Base-by-base conservation (phyloP, 768 basidiomycete genomes). In the Cantharellus anzutake region DNA sequence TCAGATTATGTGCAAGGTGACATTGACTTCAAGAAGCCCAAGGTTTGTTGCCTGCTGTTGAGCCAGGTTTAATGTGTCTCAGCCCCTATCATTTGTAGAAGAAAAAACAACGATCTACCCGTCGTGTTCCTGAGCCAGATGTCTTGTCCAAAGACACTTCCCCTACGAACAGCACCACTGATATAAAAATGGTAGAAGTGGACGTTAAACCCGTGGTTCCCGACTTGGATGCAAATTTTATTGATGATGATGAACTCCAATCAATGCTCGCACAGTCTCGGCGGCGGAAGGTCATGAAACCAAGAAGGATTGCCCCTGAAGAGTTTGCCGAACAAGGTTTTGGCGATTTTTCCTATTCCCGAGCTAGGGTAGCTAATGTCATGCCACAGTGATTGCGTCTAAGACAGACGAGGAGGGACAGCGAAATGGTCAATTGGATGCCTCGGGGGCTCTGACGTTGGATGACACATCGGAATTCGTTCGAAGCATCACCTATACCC, bases 381-480 rank as follows among this genome's bases (percentile, higher is more conserved):
- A 38, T 61, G 37, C 42, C 51, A 5, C 58, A 88, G 88, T 89
- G 67, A 77, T 80, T 20, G 78, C 78, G 64, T 76, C 84, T 65
- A 78, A 80, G 14, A 73, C 72, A 5, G 52, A 11, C 11, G 74
- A 74, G 60, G 77, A 83, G 58, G 78, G 68, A 38, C 20, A 29
- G 20, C 20, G 20, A 29, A 29, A 29, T 29, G 20, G 20, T 29
- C 20, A 29, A 29, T 29, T 29, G 20, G 20, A 29, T 29, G 20
- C 20, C 20, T 29, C 20, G 2, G 70, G 71, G 16, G 73, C 70
- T 29, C 74, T 97, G 40, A 86, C 85, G 0, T 91, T 99, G 63
- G 93, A 98, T 67, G 93, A 97, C 65, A 98, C 94, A 0, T 90
- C 91, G 0, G 94, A 97, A 69, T 99, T 99, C 64, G 88, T 98